Evolutionary conservation across 2,329 filamentous ascomycete species (phyloP).

Genomic region (Penicillium aurantiogriseum): DNA sequence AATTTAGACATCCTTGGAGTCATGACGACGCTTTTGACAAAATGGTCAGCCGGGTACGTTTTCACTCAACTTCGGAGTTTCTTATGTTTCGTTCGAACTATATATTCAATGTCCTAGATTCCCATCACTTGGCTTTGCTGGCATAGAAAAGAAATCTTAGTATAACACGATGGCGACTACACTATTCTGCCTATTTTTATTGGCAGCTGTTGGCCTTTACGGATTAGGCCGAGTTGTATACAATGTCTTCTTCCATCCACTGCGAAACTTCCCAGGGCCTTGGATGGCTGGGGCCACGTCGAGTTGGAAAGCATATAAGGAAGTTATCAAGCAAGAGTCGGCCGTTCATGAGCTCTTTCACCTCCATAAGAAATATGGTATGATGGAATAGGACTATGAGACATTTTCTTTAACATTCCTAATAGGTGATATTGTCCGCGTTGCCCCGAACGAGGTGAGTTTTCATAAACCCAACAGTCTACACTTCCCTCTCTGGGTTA

Average conservation of each 20-base stretch:
- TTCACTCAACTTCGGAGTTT: background rate
- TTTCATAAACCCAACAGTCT: background rate
- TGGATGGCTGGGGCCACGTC: slow-evolving; percentile 12
- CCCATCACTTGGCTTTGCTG: background rate
- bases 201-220: background rate
- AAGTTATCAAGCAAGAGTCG: slow-evolving; percentile 10
- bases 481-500: background rate
- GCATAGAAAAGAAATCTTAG: background rate
- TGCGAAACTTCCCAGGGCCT: slow-evolving; percentile 14
- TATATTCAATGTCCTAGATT: background rate
- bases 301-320: slow-evolving; percentile 14
- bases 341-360: slow-evolving; percentile 2
- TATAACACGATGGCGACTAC: background rate
- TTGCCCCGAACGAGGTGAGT: background rate
- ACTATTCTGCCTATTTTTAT: background rate
- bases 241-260: slow-evolving; percentile 13
- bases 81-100: background rate
- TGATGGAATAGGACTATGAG: background rate
- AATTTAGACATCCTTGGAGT: background rate
- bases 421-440: slow-evolving; percentile 1
- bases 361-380: slow-evolving; percentile 1
- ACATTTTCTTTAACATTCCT: background rate
- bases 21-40: background rate
- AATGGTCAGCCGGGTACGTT: background rate
- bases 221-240: background rate